A percentile compares a stretch with the other conserved stretches of the same genome.
These are phyloP conservation scores for Chimonanthus salicifolius DNA, from an alignment of 164 flowering plant genomes.

Conservation along the genomic window DNA sequence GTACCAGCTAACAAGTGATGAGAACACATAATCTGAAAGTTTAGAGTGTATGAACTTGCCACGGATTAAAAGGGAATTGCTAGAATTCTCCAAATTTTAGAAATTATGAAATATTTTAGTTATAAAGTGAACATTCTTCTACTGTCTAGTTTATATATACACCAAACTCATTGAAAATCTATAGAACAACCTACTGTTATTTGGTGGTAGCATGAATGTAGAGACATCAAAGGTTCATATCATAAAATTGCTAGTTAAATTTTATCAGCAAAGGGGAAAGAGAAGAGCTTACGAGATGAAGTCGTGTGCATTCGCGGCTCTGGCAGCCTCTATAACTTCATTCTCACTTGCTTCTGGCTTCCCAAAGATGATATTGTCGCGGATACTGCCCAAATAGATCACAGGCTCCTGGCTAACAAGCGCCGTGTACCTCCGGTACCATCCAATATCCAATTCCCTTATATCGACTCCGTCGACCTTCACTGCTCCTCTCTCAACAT, in stretches of 20 bases:
- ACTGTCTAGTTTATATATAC: no score
- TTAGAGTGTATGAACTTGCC: background rate
- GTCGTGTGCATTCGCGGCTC: constrained; percentile 87
- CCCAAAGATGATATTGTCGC: constrained; percentile 72
- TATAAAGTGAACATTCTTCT: no score
- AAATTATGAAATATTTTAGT: no score
- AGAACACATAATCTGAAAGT: background rate
- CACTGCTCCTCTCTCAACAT: constrained; percentile 55
- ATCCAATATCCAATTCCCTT: constrained; percentile 55
- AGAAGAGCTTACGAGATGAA: constrained; percentile 77
- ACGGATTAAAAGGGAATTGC: no score
- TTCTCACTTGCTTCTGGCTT: constrained; percentile 67
- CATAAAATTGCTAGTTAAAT: background rate
- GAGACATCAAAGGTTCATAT: background rate
- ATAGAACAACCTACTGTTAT: no score
- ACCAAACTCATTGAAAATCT: no score
- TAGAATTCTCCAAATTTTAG: no score
- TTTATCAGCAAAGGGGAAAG: no score
- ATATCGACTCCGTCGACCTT: constrained; percentile 74
- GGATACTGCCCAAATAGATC: constrained; percentile 69
- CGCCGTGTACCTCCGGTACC: constrained; percentile 64
- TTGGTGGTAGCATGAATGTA: background rate
- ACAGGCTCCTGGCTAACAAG: constrained; percentile 93
- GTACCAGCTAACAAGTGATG: background rate
- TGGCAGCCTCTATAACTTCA: constrained; percentile 82